Evolutionary conservation across 768 basidiomycete species (phyloP), one percentile per base, ranked within the genome.

Genomic region (Xerocomellus amylosporus): DNA sequence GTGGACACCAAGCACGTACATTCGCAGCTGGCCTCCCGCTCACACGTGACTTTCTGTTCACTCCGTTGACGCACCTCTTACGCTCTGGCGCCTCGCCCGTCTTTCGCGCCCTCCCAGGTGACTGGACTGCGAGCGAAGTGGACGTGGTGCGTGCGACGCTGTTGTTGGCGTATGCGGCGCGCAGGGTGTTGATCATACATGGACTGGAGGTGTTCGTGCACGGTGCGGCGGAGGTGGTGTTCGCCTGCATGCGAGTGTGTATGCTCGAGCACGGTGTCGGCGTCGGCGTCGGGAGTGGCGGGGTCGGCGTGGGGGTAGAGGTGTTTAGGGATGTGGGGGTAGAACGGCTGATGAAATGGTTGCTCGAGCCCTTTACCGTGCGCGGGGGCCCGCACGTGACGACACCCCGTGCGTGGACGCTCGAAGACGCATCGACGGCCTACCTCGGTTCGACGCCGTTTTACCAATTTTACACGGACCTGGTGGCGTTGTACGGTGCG

Each of bases 391-490:
- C 2, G 3, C 38, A 26, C 33, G 9, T 0, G 15, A 56, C 22
- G 28, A 57, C 61, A 12, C 46, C 52, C 37, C 61, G 68, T 19
- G 33, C 47, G 9, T 51, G 61, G 39, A 34, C 61, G 36, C 69
- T 91, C 50, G 88, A 90, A 58, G 61, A 71, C 7, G 82, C 80
- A 3, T 78, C 88, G 3, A 54, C 65, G 13, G 73, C 74, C 24
- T 85, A 86, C 68, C 80, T 92, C n/a, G 85, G 87, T 0, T 4
- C 55, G 36, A 57, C 85, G 0, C 92, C 94, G 0, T 98, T 98
- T 76, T 97, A 85, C 75, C 93, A 96, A 68, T 92, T 88, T 64
- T 98, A 93, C 73, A 88, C 88, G 14, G 94, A 97, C 70, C 87
- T 97, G 65, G 77, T 96, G 52, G 85, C 82, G 1, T 74, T 98